Evolutionary conservation across 441 rosid genomes (phyloP), one percentile per base, ranked within the genome.

Genomic region (Pelargonium australe): DNA sequence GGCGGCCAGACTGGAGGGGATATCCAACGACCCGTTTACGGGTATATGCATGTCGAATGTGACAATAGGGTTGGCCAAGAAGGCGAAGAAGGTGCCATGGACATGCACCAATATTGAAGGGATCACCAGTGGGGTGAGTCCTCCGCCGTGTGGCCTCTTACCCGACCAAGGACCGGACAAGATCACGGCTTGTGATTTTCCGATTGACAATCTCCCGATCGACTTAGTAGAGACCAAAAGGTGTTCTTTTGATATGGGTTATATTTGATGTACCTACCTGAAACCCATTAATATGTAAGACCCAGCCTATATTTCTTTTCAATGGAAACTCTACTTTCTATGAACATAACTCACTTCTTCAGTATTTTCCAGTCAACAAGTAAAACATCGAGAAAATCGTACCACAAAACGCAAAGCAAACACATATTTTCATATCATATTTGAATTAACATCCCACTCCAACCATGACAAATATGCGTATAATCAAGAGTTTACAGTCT

Each of bases 71-170:
- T 68, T 92, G 95, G 89, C 90, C 53, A 83, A 77, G 5, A 90
- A 89, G 76, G 80, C 82, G 12, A 87, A 87, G 84, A 82, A 87
- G 82, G 78, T 78, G 68, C 84, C 85, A 0, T 87, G 89, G 92
- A 83, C 85, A 8, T 87, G 92, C 75, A 70, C 83, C 13, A 87
- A 87, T 20, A 68, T 87, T 9, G 73, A 69, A 10, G 92, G 92
- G 69, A 79, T 80, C 28, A 76, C 88, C 0, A 84, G 83, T 41
- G 76, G 76, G 55, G 92, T 87, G 2, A 78, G 68, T 14, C 92
- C 92, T n/a, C 66, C 58, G 16, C 84, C 92, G 0, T 87, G 92
- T 31, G 79, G 73, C 20, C 51, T 74, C 62, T 67, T 87, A 61
- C 87, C 88, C 2, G 25, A 23, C 25, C 25, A 23, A 23, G 25